phyloP scores from a whole-genome alignment of 2,329 filamentous ascomycete genomes.

The Macrophomina phaseolina region DNA sequence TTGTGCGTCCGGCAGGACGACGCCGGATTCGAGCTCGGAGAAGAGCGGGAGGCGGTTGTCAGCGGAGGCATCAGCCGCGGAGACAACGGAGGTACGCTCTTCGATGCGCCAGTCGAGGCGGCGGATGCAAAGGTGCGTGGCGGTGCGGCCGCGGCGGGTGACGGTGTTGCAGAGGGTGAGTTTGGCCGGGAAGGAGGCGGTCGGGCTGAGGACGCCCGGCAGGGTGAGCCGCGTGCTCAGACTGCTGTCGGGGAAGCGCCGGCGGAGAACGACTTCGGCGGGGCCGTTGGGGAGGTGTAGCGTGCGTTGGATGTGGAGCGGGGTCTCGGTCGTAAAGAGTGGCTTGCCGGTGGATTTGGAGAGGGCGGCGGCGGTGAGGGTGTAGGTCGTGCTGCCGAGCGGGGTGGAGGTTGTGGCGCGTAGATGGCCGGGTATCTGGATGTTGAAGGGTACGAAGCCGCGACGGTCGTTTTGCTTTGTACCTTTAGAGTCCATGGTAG shows the following conservation, averaged over 20 bases:
- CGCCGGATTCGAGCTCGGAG: background rate
- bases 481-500: too few species aligned
- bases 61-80: background rate
- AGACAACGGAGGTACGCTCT: background rate
- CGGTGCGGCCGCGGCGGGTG: constrained; percentile 4
- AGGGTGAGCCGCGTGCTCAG: constrained; percentile 1
- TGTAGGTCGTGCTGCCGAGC: constrained; percentile 9
- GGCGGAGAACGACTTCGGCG: background rate
- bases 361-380: background rate
- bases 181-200: background rate
- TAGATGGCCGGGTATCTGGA: constrained; percentile 14
- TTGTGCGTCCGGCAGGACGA: too few species aligned
- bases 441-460: constrained; percentile 11
- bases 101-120: constrained; percentile 15
- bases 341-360: background rate
- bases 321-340: background rate
- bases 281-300: background rate
- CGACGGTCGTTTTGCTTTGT: background rate
- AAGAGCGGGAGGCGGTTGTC: background rate
- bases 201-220: background rate
- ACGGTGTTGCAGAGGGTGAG: background rate
- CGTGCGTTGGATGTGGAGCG: background rate
- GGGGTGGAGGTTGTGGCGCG: constrained; percentile 6
- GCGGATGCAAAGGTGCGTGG: background rate
- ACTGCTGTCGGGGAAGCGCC: background rate